A percentile compares a stretch with the other conserved stretches of the same genome.
These are phyloP conservation scores for Ophidiomyces ophidiicola DNA, from an alignment of 2,329 filamentous ascomycete genomes.

Conservation along the genomic window DNA sequence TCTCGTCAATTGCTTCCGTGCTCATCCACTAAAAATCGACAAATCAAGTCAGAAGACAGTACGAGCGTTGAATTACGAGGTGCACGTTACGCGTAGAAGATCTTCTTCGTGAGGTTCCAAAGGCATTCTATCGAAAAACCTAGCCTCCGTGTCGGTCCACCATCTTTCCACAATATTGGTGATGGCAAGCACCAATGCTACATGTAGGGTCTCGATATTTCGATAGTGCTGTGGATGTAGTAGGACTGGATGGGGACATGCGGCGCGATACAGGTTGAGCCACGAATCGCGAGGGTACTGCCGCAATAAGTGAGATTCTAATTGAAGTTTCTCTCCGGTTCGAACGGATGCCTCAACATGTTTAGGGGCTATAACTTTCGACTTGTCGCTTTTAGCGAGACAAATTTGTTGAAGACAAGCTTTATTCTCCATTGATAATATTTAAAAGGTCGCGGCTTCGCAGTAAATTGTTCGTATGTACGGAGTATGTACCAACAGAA, in stretches of 20 bases:
- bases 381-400: constrained; percentile 3
- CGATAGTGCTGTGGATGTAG: constrained; percentile 8
- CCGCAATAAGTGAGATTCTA: constrained; percentile 1
- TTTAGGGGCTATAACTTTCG: background rate
- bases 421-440: background rate
- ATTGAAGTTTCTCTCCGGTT: constrained; percentile 2
- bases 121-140: constrained; percentile 21
- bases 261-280: constrained; percentile 1
- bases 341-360: background rate
- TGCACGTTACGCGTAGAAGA: constrained; percentile 16
- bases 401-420: constrained; percentile 7
- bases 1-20: background rate
- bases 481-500: no score
- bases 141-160: constrained; percentile 19
- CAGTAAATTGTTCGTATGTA: no score
- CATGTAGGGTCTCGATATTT: constrained; percentile 14
- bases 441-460: no score
- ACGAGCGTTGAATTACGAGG: background rate
- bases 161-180: constrained; percentile 23
- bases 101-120: constrained; percentile 20
- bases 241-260: constrained; percentile 8
- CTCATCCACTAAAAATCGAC: constrained; percentile 8
- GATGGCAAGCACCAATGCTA: constrained; percentile 18
- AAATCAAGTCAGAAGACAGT: background rate
- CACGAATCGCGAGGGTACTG: constrained; percentile 9